phyloP scores from a whole-genome alignment of 441 rosid species.

The Macaranga tanarius region DNA sequence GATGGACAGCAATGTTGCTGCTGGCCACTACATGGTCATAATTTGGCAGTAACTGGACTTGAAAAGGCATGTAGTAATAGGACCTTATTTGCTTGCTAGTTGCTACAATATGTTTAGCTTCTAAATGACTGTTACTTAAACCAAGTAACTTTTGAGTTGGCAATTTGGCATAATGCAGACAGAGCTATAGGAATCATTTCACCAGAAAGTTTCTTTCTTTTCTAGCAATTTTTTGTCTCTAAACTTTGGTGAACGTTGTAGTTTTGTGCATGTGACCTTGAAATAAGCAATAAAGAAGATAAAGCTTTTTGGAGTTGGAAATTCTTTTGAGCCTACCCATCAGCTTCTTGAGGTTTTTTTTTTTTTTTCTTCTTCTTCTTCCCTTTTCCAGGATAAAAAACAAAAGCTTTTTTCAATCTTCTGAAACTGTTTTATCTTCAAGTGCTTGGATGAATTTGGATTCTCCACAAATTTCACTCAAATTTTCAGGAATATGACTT shows the following conservation, averaged over 20 bases:
- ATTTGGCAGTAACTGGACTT: background rate
- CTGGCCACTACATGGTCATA: background rate
- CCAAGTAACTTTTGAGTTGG: conserved; percentile 16
- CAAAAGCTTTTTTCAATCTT: conserved; percentile 23
- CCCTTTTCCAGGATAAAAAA: conserved; percentile 34
- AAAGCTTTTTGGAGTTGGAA: conserved; percentile 22
- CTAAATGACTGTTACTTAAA: background rate
- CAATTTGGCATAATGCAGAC: conserved; percentile 40
- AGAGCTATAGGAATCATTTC: conserved; percentile 15
- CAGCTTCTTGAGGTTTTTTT: conserved; percentile 9
- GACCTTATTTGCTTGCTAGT: background rate
- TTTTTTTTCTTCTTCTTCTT: background rate
- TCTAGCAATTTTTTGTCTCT: conserved; percentile 21
- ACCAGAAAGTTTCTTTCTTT: conserved; percentile 30
- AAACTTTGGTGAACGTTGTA: conserved; percentile 21
- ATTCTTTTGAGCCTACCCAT: conserved; percentile 6
- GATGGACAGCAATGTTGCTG: background rate
- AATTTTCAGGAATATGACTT: conserved; percentile 12
- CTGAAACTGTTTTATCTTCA: conserved; percentile 41
- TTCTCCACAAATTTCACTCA: conserved; percentile 19
- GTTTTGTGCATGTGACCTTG: conserved; percentile 7
- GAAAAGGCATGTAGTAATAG: background rate
- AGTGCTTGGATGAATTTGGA: conserved; percentile 39
- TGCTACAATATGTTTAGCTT: background rate
- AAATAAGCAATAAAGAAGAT: conserved; percentile 24